Percentiles rank a stretch among this genome's conserved stretches.
phyloP scores from a whole-genome alignment of 495 filamentous ascomycete species.

The Penicillium fimorum region DNA sequence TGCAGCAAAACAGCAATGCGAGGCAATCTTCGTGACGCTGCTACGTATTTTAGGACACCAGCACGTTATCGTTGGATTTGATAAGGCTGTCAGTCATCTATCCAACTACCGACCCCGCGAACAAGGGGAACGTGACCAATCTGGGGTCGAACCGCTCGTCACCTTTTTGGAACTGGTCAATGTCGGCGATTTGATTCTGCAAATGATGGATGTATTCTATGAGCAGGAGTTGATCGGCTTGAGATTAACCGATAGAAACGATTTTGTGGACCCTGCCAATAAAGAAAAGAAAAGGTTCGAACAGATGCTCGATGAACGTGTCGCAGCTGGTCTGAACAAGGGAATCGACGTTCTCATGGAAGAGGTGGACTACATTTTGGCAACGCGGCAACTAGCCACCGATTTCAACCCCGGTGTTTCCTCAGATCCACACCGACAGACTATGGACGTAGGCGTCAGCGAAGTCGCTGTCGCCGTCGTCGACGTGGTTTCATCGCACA shows the following conservation, averaged over 20 bases:
- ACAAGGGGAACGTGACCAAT: slow-evolving; percentile 65
- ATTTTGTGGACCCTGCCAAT: slow-evolving; percentile 87
- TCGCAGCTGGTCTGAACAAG: slow-evolving; percentile 93
- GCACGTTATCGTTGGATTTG: slow-evolving; percentile 90
- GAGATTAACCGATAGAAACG: slow-evolving; percentile 84
- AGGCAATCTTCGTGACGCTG: slow-evolving; percentile 80
- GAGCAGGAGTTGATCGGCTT: slow-evolving; percentile 84
- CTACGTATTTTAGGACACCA: slow-evolving; percentile 77
- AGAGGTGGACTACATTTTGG: slow-evolving; percentile 93
- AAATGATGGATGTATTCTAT: slow-evolving; percentile 99
- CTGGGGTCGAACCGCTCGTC: slow-evolving; percentile 84
- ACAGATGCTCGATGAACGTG: slow-evolving; percentile 96
- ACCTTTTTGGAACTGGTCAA: slow-evolving; percentile 98
- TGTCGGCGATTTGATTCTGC: slow-evolving; percentile 95
- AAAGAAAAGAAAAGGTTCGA: slow-evolving; percentile 98
- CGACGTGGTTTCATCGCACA: slow-evolving; percentile 83
- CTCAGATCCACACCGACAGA: slow-evolving; percentile 42
- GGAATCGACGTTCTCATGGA: slow-evolving; percentile 98
- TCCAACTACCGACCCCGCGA: slow-evolving; percentile 88
- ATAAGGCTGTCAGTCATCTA: slow-evolving; percentile 87
- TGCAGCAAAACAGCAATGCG: slow-evolving; percentile 87
- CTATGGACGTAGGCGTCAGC: slow-evolving; percentile 77
- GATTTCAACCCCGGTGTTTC: slow-evolving; percentile 82
- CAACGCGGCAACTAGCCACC: slow-evolving; percentile 78
- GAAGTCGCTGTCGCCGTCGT: slow-evolving; percentile 74